Base-by-base conservation (phyloP, 2,329 filamentous ascomycete genomes). In the Clarireedia homoeocarpa region DNA sequence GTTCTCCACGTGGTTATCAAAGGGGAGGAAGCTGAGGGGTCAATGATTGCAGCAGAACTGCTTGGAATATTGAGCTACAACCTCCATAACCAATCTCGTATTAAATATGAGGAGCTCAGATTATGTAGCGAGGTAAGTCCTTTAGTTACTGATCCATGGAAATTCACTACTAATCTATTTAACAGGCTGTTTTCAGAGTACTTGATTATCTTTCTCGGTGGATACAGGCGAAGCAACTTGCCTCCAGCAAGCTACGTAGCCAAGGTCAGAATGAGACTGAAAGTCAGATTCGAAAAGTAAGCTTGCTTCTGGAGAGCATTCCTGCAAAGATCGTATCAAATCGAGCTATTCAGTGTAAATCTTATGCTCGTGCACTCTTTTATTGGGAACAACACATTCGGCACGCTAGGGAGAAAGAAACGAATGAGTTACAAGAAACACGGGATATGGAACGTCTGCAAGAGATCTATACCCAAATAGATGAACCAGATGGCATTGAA, bases 401-500 rank as follows among this genome's bases (percentile, higher is more conserved):
- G 30, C 77, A 84, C 49, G 61, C 65, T 20, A 58, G 66, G 39
- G 44, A 58, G 9, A 58, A 52, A 15, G 54, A 58, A 38, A 58
- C 54, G 15, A 48, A 57, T 45, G 26, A 27, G 36, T 48, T 74
- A 1, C 75, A 77, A 2, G 79, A 80, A n/a, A 77, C 86, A 53
- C 77, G 82, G 24, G 77, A 94, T 4, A 81, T 95, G 58, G 83
- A 90, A 62, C 83, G 85, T 59, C 75, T 99, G 24, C 92, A 97
- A 67, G 85, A 92, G 53, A 96, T 99, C 17, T 99, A 99, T 71
- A 89, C 90, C 1, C 88, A 96, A 64, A 97, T 99, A 59, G 94
- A 99, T 66, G 94, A 99, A 65, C 95, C 94, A 0, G 94, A 99
- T 70, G 91, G 92, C 1, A 85, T 99, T 36, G 91, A 97, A 68